Evolutionary conservation across 2,329 filamentous ascomycete genomes (phyloP).

Genomic region (Microsporum canis): DNA sequence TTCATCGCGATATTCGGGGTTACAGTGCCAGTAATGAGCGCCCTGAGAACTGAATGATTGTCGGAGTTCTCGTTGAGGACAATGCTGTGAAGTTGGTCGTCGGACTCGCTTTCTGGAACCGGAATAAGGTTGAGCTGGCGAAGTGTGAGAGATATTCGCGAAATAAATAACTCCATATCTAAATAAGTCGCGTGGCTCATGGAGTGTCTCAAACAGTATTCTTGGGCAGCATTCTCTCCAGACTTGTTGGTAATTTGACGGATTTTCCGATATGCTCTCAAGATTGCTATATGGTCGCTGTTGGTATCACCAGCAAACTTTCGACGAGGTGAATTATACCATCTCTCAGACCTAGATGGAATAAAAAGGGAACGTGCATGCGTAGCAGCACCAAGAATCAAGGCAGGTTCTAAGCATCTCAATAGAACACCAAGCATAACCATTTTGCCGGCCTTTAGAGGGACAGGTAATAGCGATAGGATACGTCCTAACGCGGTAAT

Average conservation of each 20-base stretch:
- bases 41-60: constrained; percentile 36
- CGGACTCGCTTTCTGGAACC: constrained; percentile 17
- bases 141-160: constrained; percentile 31
- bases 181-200: constrained; percentile 29
- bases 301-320: constrained; percentile 25
- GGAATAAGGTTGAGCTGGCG: constrained; percentile 26
- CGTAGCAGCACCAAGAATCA: constrained; percentile 33
- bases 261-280: constrained; percentile 36
- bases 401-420: constrained; percentile 41
- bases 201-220: constrained; percentile 24
- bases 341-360: constrained; percentile 10
- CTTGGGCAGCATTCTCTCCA: constrained; percentile 21
- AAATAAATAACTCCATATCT: constrained; percentile 25
- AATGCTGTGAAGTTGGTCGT: constrained; percentile 19
- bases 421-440: constrained; percentile 42
- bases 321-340: constrained; percentile 14
- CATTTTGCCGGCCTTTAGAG: constrained; percentile 40
- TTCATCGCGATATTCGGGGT: constrained; percentile 36
- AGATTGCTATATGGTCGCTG: constrained; percentile 38
- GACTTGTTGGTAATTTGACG: constrained; percentile 22
- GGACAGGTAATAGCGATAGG: constrained; percentile 33
- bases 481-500: constrained; percentile 39
- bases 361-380: constrained; percentile 25
- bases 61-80: constrained; percentile 37
- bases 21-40: constrained; percentile 36